Evolutionary conservation across 129 eudicot genomes (phyloP).

Genomic region (Helianthus annuus): HanXRQr2.0-SUNRISE NC_035440.2:57441843-57442342

Average conservation of each 20-base stretch:
- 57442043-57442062: conserved; percentile 51
- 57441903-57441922: conserved; percentile 30
- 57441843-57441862: conserved; percentile 37
- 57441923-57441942: conserved; percentile 50
- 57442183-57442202: conserved; percentile 43
- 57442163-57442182: conserved; percentile 31
- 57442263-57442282: conserved; percentile 46
- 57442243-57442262: conserved; percentile 50
- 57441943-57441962: conserved; percentile 52
- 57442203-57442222: conserved; percentile 35
- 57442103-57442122: conserved; percentile 43
- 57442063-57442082: conserved; percentile 54
- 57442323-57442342: conserved; percentile 39
- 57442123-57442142: conserved; percentile 59
- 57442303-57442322: conserved; percentile 39
- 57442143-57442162: conserved; percentile 36
- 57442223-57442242: conserved; percentile 52
- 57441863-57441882: conserved; percentile 45
- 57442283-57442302: conserved; percentile 12
- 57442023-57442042: conserved; percentile 10
- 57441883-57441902: conserved; percentile 11
- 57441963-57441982: conserved; percentile 40
- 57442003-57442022: conserved; percentile 29
- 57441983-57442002: conserved; percentile 39
- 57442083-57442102: conserved; percentile 3